Conservation (phyloP, 179 eudicot species). For the Drosera spatulata region DNA sequence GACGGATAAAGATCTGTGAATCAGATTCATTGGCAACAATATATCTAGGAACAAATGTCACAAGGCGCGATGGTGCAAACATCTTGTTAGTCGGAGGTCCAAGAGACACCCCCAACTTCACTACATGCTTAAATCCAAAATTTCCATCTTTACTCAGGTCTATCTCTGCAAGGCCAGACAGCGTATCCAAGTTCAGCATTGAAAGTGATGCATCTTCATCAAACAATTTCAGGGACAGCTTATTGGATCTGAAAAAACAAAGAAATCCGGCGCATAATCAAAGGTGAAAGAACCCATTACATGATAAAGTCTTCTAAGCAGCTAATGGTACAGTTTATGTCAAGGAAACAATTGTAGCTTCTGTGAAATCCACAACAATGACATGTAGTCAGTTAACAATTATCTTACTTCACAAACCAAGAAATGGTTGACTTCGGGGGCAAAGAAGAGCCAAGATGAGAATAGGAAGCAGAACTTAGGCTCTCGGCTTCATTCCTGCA, state of each 20-base stretch:
- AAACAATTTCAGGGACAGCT: conserved; percentile 48
- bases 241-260: conserved; percentile 46
- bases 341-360: neutral
- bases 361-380: neutral
- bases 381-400: no score
- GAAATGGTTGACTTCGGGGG: conserved; percentile 66
- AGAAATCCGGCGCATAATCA: neutral
- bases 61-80: conserved; percentile 44
- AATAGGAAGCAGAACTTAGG: conserved; percentile 27
- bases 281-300: no score
- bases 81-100: conserved; percentile 41
- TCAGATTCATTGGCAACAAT: conserved; percentile 69
- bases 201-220: conserved; percentile 53
- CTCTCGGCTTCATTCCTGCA: conserved; percentile 66
- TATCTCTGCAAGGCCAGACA: conserved; percentile 86
- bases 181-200: conserved; percentile 73
- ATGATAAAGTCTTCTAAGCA: no score
- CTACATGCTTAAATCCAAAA: conserved; percentile 31
- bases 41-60: conserved; percentile 72
- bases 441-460: conserved; percentile 56
- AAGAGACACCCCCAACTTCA: conserved; percentile 78
- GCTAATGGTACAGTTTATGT: neutral
- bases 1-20: conserved; percentile 51
- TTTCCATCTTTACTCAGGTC: conserved; percentile 39
- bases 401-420: conserved; percentile 88